Evolutionary conservation across 2,329 filamentous ascomycete species (phyloP).

Genomic region (Aspergillus novofumigatus): DNA sequence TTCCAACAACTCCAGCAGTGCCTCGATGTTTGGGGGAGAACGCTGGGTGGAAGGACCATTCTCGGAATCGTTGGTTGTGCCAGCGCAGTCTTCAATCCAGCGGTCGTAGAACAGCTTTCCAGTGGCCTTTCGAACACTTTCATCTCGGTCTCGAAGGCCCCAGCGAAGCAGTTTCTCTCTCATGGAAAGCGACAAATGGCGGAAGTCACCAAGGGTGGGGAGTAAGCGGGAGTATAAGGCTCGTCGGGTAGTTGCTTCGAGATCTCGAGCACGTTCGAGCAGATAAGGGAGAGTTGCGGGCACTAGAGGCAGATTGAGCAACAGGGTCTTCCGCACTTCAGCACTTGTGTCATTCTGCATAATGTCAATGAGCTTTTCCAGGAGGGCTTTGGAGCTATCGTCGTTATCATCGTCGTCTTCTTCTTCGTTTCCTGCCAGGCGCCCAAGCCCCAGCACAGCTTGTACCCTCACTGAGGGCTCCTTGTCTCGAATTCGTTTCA

Average conservation of each 20-base stretch:
- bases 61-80: slow-evolving; percentile 57
- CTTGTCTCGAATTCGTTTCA: slow-evolving; percentile 88
- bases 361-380: slow-evolving; percentile 80
- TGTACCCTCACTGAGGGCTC: slow-evolving; percentile 89
- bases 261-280: slow-evolving; percentile 83
- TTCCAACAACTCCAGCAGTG: slow-evolving; percentile 83
- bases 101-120: slow-evolving; percentile 85
- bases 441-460: slow-evolving; percentile 83
- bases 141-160: slow-evolving; percentile 90
- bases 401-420: slow-evolving; percentile 68
- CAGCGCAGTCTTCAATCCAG: slow-evolving; percentile 96
- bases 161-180: slow-evolving; percentile 91
- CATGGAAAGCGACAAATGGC: slow-evolving; percentile 88
- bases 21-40: slow-evolving; percentile 69
- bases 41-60: slow-evolving; percentile 47
- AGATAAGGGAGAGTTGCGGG: slow-evolving; percentile 79
- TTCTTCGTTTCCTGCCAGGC: slow-evolving; percentile 70
- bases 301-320: slow-evolving; percentile 85
- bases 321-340: slow-evolving; percentile 81
- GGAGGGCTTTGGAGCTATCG: slow-evolving; percentile 60
- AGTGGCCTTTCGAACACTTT: slow-evolving; percentile 87
- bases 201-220: slow-evolving; percentile 87
- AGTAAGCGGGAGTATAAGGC: slow-evolving; percentile 83
- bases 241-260: slow-evolving; percentile 77
- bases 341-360: slow-evolving; percentile 92